phyloP scores from a whole-genome alignment of 306 rosid genomes.

The Quercus glauca region DNA sequence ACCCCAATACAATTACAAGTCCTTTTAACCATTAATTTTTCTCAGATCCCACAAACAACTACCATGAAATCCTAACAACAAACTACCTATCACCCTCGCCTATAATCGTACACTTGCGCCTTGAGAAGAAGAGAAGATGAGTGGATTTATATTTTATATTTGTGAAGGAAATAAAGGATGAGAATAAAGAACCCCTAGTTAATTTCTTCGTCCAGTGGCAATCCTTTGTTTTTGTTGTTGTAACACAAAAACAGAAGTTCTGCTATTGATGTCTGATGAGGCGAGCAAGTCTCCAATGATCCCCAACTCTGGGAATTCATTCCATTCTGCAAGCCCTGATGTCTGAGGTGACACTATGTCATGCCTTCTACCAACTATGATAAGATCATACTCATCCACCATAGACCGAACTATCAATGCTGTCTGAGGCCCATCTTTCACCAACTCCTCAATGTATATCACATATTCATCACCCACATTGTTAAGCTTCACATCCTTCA shows the following conservation, averaged over 20 bases:
- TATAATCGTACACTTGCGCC: not conserved
- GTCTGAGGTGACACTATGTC: conserved; percentile 30
- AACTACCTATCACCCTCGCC: not conserved
- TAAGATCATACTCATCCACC: conserved; percentile 38
- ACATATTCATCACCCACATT: not conserved
- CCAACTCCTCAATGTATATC: conserved; percentile 3
- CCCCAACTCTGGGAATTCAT: conserved; percentile 68
- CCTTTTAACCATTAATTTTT: no score
- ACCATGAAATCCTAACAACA: not conserved
- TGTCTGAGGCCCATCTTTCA: conserved; percentile 24
- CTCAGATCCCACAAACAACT: not conserved
- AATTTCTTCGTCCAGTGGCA: no score
- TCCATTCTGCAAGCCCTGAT: conserved; percentile 52
- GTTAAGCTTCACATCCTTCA: conserved; percentile 19
- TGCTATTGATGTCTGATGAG: conserved; percentile 37
- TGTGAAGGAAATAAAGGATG: no score
- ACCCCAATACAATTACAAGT: no score
- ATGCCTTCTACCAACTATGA: conserved; percentile 59
- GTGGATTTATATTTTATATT: no score
- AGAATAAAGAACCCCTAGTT: no score
- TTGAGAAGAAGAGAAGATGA: not conserved
- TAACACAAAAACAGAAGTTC: conserved; percentile 54
- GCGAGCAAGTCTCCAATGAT: conserved; percentile 63
- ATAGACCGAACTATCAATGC: conserved; percentile 24
- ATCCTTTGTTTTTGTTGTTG: conserved; percentile 45